These are phyloP conservation scores for Herpetomonas tarakana DNA, from an alignment of 208 protist genomes.

Conservation along the genomic window DNA sequence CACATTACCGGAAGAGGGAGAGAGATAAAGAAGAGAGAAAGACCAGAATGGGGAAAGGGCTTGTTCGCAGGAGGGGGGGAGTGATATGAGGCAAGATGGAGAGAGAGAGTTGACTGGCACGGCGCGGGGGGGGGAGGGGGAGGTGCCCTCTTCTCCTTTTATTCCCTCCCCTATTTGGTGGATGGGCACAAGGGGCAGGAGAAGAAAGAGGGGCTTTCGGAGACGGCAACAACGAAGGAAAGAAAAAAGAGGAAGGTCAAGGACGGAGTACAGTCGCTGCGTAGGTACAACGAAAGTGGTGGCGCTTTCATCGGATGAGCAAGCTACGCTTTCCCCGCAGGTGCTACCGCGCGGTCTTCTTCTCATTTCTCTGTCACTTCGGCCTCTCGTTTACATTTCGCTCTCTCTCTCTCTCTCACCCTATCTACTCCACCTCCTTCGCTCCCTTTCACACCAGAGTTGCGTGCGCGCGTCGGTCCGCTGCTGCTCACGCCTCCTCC, in stretches of 20 bases:
- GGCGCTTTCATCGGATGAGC: background rate
- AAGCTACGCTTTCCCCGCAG: background rate
- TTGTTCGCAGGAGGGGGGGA: too few species aligned
- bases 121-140: too few species aligned
- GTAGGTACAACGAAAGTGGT: background rate
- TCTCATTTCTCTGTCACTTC: constrained; percentile 4
- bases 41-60: too few species aligned
- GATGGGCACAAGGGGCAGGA: background rate
- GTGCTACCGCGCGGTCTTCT: constrained; percentile 1
- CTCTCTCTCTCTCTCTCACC: background rate
- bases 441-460: background rate
- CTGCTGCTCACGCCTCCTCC: constrained; percentile 15
- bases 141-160: too few species aligned
- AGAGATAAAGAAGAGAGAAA: too few species aligned
- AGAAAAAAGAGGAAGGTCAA: background rate
- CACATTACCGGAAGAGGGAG: too few species aligned
- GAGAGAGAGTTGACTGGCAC: too few species aligned
- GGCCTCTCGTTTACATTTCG: constrained; percentile 5
- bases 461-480: background rate
- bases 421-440: background rate
- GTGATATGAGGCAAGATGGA: too few species aligned
- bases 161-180: too few species aligned
- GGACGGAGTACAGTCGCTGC: background rate
- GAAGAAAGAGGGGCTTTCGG: background rate
- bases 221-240: background rate